Conservation (phyloP, 192 early-diverging fungal genomes). For the Coemansia pectinata region DNA sequence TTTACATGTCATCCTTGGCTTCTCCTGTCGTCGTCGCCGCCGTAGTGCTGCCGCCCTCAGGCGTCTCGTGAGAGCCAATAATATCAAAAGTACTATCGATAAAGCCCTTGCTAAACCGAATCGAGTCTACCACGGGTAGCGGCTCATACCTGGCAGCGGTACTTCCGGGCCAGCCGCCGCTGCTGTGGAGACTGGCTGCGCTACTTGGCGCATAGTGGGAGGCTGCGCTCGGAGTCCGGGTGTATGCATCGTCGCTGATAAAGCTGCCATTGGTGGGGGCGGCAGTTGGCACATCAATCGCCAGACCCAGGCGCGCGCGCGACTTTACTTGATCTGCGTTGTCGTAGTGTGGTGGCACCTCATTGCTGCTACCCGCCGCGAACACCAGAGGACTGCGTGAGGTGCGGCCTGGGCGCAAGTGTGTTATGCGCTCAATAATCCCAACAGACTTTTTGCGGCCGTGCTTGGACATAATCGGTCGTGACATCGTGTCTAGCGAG, state of each 20-base stretch:
- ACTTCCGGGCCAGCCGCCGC: constrained; percentile 25
- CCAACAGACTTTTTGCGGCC: constrained; percentile 43
- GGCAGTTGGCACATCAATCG: constrained; percentile 1
- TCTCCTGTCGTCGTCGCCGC: neutral
- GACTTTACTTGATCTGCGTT: constrained; percentile 39
- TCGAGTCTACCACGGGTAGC: constrained; percentile 38
- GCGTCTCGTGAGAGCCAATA: constrained; percentile 6
- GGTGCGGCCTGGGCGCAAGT: constrained; percentile 21
- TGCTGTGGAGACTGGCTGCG: constrained; percentile 16
- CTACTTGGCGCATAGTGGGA: constrained; percentile 20
- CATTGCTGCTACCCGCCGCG: neutral
- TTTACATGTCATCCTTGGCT: neutral
- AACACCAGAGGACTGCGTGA: neutral
- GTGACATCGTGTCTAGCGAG: neutral
- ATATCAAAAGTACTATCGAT: constrained; percentile 34
- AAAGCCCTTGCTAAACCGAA: constrained; percentile 54
- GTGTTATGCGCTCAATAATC: constrained; percentile 37
- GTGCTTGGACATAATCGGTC: constrained; percentile 21
- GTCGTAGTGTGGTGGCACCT: neutral
- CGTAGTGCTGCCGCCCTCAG: neutral
- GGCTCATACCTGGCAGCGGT: constrained; percentile 28
- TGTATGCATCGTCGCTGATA: neutral
- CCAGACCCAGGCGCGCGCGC: constrained; percentile 35
- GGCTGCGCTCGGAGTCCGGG: constrained; percentile 3
- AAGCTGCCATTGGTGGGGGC: neutral